A percentile compares a stretch with the other conserved stretches of the same genome.
These are phyloP conservation scores for Exophiala sp. DNA, from an alignment of 2,329 filamentous ascomycete species.

Conservation along the genomic window DNA sequence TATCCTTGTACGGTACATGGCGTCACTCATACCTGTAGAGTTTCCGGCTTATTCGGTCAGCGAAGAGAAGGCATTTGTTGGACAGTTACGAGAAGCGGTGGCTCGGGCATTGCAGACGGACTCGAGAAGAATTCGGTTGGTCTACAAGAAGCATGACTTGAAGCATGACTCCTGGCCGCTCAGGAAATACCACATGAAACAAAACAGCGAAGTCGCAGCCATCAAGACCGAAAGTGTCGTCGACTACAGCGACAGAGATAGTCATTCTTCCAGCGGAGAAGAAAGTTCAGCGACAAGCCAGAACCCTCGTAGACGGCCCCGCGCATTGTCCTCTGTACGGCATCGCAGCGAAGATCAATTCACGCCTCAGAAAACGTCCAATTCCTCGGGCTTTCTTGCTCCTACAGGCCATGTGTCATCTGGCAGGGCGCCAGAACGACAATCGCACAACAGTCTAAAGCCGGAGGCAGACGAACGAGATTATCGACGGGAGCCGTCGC, in stretches of 20 bases:
- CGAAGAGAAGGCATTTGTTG: conserved; percentile 42
- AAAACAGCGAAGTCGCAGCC: conserved; percentile 46
- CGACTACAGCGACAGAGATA: conserved; percentile 25
- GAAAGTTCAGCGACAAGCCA: conserved; percentile 14
- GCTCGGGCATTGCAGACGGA: conserved; percentile 38
- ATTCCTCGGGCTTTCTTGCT: conserved; percentile 10
- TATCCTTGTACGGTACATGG: conserved; percentile 42
- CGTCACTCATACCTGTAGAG: conserved; percentile 40
- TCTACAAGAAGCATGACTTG: conserved; percentile 47
- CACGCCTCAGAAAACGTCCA: conserved; percentile 9
- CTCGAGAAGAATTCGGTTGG: conserved; percentile 39
- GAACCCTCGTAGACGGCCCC: conserved; percentile 22
- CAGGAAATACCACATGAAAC: conserved; percentile 45
- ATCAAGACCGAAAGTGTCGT: conserved; percentile 39
- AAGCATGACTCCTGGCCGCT: conserved; percentile 40
- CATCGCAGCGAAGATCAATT: conserved; percentile 21
- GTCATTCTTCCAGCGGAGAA: conserved; percentile 24
- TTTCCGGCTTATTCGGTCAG: conserved; percentile 48
- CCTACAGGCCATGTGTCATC: conserved; percentile 22
- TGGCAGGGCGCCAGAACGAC: conserved; percentile 13
- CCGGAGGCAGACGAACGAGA: conserved; percentile 19
- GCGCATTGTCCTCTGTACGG: conserved; percentile 22
- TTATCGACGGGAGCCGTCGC: conserved; percentile 22
- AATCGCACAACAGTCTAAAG: conserved; percentile 14
- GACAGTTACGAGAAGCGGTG: conserved; percentile 39